phyloP scores from a whole-genome alignment of 108 stramenopile genomes.

The Nitzschia palea region DNA sequence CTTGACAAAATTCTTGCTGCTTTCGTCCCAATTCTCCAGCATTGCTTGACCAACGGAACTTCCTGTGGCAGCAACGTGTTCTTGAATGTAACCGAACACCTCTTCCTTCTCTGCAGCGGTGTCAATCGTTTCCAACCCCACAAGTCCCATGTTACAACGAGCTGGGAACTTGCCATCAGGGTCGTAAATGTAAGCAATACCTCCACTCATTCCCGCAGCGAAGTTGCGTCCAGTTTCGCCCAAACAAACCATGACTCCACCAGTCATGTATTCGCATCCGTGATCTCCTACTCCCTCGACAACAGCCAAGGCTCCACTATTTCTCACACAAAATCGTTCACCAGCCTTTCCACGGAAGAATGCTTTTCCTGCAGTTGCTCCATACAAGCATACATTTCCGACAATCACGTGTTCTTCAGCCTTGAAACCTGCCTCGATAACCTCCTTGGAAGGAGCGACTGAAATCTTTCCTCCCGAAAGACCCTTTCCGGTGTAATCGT shows the following conservation, averaged over 20 bases:
- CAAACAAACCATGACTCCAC: constrained; percentile 90
- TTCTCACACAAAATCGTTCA: constrained; percentile 97
- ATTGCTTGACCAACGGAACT: constrained; percentile 80
- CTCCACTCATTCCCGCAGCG: constrained; percentile 98
- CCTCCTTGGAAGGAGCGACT: constrained; percentile 69
- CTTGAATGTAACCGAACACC: constrained; percentile 85
- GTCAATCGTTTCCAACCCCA: constrained; percentile 83
- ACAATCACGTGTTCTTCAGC: constrained; percentile 93
- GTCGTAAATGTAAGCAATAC: constrained; percentile 96
- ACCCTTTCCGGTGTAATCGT: constrained; percentile 97
- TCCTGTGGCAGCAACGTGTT: constrained; percentile 88
- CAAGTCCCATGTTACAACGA: constrained; percentile 98
- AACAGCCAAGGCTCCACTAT: constrained; percentile 95
- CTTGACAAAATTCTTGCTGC: constrained; percentile 85
- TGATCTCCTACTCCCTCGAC: constrained; percentile 98
- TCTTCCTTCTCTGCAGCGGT: constrained; percentile 79
- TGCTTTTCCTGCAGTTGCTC: constrained; percentile 94
- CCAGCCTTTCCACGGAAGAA: constrained; percentile 96
- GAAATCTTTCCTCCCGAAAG: constrained; percentile 95
- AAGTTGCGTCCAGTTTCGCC: constrained; percentile 97
- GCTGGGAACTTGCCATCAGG: constrained; percentile 88
- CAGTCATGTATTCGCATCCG: constrained; percentile 99
- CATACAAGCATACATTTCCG: constrained; percentile 96
- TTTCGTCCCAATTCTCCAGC: constrained; percentile 87
- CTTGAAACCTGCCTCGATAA: constrained; percentile 76